phyloP scores from a whole-genome alignment of 1,284 basidiomycete genomes.

The Inonotus obliquus region DNA sequence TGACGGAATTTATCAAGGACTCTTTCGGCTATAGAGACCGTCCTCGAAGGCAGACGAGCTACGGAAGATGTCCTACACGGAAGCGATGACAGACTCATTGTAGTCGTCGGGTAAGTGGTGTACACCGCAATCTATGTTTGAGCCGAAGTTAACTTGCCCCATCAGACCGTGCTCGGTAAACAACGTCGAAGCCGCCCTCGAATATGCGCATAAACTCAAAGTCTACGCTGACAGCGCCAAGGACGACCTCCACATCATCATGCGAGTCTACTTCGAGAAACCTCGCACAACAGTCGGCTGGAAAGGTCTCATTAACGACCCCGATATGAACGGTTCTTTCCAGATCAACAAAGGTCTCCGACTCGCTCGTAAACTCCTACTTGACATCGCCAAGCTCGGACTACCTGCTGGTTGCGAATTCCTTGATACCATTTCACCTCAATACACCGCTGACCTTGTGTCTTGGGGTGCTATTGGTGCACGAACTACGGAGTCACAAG shows the following conservation, averaged over 20 bases:
- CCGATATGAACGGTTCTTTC: slow-evolving; percentile 81
- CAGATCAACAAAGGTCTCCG: slow-evolving; percentile 96
- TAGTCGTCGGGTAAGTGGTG: slow-evolving; percentile 73
- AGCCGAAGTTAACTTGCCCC: slow-evolving; percentile 8
- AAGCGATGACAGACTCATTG: slow-evolving; percentile 84
- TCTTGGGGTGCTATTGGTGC: slow-evolving; percentile 98
- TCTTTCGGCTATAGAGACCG: slow-evolving; percentile 71
- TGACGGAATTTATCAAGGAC: slow-evolving; percentile 38
- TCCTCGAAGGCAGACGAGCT: slow-evolving; percentile 77
- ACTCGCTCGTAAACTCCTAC: slow-evolving; percentile 83
- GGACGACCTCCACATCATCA: slow-evolving; percentile 90
- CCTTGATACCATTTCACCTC: slow-evolving; percentile 84
- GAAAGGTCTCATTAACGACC: slow-evolving; percentile 98
- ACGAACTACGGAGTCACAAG: slow-evolving; percentile 93
- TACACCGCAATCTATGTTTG: background rate
- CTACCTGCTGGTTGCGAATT: slow-evolving; percentile 88
- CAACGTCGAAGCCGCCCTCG: slow-evolving; percentile 77
- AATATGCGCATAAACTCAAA: slow-evolving; percentile 78
- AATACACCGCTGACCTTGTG: slow-evolving; percentile 95
- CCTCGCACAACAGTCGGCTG: slow-evolving; percentile 96
- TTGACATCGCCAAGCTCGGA: slow-evolving; percentile 84
- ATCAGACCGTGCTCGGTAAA: slow-evolving; percentile 89
- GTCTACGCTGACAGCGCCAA: slow-evolving; percentile 78
- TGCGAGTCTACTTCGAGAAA: slow-evolving; percentile 97
- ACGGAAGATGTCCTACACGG: slow-evolving; percentile 80